These are phyloP conservation scores for Paramecium bursaria DNA, from an alignment of 73 alveolate species.

Conservation along the genomic window DNA sequence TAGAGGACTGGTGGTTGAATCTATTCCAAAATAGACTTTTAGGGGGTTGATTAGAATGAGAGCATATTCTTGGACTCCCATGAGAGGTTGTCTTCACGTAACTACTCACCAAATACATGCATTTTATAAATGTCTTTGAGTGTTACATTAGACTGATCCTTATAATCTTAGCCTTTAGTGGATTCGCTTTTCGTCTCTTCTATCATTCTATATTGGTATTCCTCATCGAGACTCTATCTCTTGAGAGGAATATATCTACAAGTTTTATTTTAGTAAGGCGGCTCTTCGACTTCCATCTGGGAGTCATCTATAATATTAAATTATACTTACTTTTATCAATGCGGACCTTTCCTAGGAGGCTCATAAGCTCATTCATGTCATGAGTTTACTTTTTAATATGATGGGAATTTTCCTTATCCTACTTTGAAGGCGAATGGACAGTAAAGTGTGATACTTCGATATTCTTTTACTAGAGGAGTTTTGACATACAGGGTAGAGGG, in stretches of 20 bases:
- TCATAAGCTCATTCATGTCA: conserved; percentile 17
- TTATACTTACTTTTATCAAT: background rate
- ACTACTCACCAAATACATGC: conserved; percentile 44
- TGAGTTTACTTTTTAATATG: background rate
- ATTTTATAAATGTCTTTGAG: conserved; percentile 45
- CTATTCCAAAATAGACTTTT: conserved; percentile 10
- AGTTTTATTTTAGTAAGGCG: conserved; percentile 13
- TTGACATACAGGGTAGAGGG: no score
- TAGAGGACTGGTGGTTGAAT: conserved; percentile 3
- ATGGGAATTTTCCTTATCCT: conserved; percentile 53
- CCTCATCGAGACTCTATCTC: conserved; percentile 39
- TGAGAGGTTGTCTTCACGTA: background rate
- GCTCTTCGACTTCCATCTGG: conserved; percentile 15
- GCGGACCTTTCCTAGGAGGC: conserved; percentile 9
- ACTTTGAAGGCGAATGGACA: conserved; percentile 34
- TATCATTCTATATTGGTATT: conserved; percentile 40
- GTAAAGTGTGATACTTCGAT: no score
- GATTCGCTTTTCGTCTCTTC: conserved; percentile 38
- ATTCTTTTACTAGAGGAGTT: conserved; percentile 14
- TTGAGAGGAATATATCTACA: conserved; percentile 53
- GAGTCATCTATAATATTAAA: background rate
- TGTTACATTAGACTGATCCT: conserved; percentile 25
- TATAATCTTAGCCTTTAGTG: conserved; percentile 29
- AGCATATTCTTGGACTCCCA: conserved; percentile 59
- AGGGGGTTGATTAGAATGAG: background rate